Percentiles rank a stretch among this genome's conserved stretches.
Evolutionary conservation across 2,329 filamentous ascomycete species (phyloP).

Genomic region (Colletotrichum aenigma): DNA sequence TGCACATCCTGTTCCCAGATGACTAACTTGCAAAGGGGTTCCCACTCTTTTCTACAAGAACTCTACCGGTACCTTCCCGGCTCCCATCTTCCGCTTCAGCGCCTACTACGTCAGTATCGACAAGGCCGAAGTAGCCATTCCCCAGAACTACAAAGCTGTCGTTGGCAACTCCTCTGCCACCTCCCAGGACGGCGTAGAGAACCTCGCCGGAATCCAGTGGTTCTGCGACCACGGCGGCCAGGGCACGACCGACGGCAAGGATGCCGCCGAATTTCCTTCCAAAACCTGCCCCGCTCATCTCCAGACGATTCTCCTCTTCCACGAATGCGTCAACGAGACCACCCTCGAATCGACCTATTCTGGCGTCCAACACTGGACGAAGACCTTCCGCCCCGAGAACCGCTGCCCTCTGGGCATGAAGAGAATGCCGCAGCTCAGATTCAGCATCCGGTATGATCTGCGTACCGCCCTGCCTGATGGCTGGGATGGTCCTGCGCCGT

Average conservation of each 20-base stretch:
- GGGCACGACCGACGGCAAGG: constrained; percentile 35
- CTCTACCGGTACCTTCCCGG: constrained; percentile 30
- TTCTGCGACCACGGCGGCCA: constrained; percentile 32
- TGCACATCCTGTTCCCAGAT: accelerated
- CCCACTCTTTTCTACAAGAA: constrained; percentile 42
- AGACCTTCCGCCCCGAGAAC: constrained; percentile 25
- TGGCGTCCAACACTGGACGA: constrained; percentile 4
- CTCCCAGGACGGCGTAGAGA: constrained; percentile 16
- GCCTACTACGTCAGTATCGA: constrained; percentile 49
- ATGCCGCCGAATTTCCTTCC: not conserved
- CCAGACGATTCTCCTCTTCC: constrained; percentile 27
- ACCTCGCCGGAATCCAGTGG: constrained; percentile 23
- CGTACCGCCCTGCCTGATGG: constrained; percentile 45
- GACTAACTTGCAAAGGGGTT: constrained; percentile 26
- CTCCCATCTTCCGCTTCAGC: constrained; percentile 38
- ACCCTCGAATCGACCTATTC: constrained; percentile 24
- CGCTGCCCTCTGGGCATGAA: constrained; percentile 47
- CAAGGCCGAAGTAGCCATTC: constrained; percentile 46
- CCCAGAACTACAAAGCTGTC: constrained; percentile 44
- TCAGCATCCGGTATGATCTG: constrained; percentile 51
- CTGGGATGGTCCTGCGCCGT: constrained; percentile 45
- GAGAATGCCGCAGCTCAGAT: constrained; percentile 49
- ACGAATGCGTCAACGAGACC: constrained; percentile 25
- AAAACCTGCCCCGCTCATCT: constrained; percentile 28
- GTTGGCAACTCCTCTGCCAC: constrained; percentile 42